Evolutionary conservation across 2,329 filamentous ascomycete genomes (phyloP), one percentile per base, ranked within the genome.

Genomic region (Aureobasidium subglaciale): DNA sequence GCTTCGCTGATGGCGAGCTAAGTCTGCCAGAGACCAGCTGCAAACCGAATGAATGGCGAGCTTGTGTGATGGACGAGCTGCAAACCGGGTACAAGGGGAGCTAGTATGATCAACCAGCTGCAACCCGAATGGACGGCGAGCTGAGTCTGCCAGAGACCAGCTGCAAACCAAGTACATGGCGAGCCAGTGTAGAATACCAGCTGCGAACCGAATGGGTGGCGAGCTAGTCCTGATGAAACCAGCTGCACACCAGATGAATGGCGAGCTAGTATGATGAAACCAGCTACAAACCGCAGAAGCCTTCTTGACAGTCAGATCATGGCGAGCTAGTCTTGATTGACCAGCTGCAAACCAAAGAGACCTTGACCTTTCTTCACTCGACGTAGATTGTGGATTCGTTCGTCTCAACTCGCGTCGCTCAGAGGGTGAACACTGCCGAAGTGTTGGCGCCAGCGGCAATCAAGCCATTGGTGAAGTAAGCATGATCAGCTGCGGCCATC

Each of bases 211-310:
- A 24, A 29, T 37, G 32, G 16, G 38, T 37, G 46, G 32, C n/a
- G 24, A 50, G 46, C 34, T 50, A 38, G 32, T 20, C n/a, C n/a
- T 13, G 15, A n/a, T n/a, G n/a, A n/a, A 52, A 18, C 48, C 50
- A 43, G 50, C 50, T 54, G 38, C 50, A 43, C 42, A 50, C 46
- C 46, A 50, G n/a, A 34, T 29, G 7, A 16, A 35, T 22, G 37
- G 37, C 30, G 30, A 54, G 50, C 50, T 42, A 42, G 27, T 42
- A 13, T 32, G 37, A 35, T 29, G 18, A 20, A n/a, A 45, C 42
- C 42, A 32, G 42, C 42, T 46, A 16, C 42, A 46, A 46, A 20
- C 25, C 25, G 9, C 8, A 30, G 15, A 10, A 46, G 27, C 27
- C 16, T 30, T 41, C 29, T 30, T 30, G 29, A 9, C 29, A 9